Base-by-base conservation (phyloP, 768 basidiomycete genomes). In the Tephrocybe sp. region DNA sequence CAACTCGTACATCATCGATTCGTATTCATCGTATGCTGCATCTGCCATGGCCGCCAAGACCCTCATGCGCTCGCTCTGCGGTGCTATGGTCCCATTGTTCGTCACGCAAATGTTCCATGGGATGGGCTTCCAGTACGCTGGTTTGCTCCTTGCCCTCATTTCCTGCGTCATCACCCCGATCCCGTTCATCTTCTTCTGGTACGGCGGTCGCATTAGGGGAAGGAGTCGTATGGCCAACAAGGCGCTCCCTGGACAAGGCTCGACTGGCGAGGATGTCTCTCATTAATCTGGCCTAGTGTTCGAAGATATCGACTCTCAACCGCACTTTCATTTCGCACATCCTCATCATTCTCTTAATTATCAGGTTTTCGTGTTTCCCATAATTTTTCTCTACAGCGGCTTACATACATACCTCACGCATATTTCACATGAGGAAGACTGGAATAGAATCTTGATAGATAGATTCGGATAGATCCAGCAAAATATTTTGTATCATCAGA, bases 1-100 rank as follows among this genome's bases (percentile, higher is more conserved):
- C 15, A 71, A 74, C 58, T 71, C 69, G 4, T 74, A 74, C 60
- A 73, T 76, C 63, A 65, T 76, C 49, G 73, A 75, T 59, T 68
- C 67, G 12, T 73, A 71, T 62, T 64, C 63, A 51, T 53, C 58
- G 34, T 74, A 64, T 53, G 71, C 75, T 9, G 75, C 76, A 2
- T 70, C 69, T 13, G 75, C 75, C 4, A 69, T 76, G 53, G 74
- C 75, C 10, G 75, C 74, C 3, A 74, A 73, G 52, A 74, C 75
- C 11, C 54, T 73, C 40, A 55, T 72, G 56, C 67, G 72, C 4
- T 70, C 70, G 2, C 60, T 65, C 42, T 57, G 68, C 34, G 71
- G 71, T 13, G 68, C 71, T 7, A 64, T 66, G 55, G 64, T 75
- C 11, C 72, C 72, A 10, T 58, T 75, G 13, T 75, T 68, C 54